These are phyloP conservation scores for Chaetothyriales sp. DNA, from an alignment of 2,329 filamentous ascomycete species.

Conservation along the genomic window DNA sequence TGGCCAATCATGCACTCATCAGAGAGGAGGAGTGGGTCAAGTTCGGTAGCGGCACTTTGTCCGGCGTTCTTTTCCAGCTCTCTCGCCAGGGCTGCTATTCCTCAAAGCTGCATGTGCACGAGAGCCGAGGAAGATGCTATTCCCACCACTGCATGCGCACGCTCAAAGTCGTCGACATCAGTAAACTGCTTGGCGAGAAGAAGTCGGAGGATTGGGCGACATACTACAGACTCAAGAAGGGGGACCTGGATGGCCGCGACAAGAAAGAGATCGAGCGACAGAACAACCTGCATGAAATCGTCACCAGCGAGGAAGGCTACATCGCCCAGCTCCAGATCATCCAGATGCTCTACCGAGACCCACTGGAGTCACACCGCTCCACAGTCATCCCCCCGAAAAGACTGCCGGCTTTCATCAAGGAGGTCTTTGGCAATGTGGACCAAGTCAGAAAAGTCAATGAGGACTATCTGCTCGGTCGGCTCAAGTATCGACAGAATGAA, in stretches of 20 bases:
- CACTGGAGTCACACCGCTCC: conserved; percentile 57
- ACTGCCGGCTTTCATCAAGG: conserved; percentile 63
- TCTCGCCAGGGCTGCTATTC: conserved; percentile 88
- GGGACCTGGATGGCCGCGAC: conserved; percentile 54
- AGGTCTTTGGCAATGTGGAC: conserved; percentile 85
- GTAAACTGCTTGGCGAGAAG: conserved; percentile 46
- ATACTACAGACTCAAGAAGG: conserved; percentile 72
- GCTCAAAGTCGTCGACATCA: conserved; percentile 75
- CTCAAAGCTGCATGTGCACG: conserved; percentile 56
- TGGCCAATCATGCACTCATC: conserved; percentile 60
- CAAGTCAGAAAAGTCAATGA: conserved; percentile 82
- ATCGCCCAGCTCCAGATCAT: conserved; percentile 83
- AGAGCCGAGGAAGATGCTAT: conserved; percentile 67
- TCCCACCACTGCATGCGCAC: conserved; percentile 88
- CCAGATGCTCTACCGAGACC: conserved; percentile 71
- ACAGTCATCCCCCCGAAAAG: conserved; percentile 68
- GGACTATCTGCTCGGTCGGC: conserved; percentile 76
- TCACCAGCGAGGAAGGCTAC: conserved; percentile 81
- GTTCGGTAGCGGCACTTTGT: conserved; percentile 65
- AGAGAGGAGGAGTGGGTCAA: conserved; percentile 97
- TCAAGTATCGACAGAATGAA: conserved; percentile 94
- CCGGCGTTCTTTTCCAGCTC: conserved; percentile 84
- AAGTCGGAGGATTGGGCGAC: conserved; percentile 75
- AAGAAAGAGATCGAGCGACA: conserved; percentile 88
- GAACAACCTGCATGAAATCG: conserved; percentile 88